phyloP scores from a whole-genome alignment of 2,329 filamentous ascomycete genomes.

The Nemania sp. region DNA sequence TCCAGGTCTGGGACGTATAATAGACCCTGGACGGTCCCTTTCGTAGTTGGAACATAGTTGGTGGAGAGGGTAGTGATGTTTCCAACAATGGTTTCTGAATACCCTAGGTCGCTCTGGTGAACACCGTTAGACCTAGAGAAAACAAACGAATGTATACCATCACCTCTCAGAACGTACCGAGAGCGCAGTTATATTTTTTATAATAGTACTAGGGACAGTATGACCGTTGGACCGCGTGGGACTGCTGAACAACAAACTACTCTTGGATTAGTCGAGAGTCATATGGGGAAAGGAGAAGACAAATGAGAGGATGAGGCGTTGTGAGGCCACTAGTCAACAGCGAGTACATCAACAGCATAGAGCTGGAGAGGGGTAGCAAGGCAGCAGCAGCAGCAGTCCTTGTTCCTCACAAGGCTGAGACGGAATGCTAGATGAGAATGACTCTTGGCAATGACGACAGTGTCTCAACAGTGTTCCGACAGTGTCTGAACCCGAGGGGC shows the following conservation, averaged over 20 bases:
- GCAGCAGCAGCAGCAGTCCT: no score
- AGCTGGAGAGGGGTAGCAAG: neutral
- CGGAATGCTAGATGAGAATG: neutral
- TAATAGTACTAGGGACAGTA: constrained; percentile 56
- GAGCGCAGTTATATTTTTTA: constrained; percentile 59
- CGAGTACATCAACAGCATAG: neutral
- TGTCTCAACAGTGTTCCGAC: constrained; percentile 1
- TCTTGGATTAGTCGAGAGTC: constrained; percentile 23
- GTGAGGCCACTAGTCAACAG: neutral
- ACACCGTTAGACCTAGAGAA: constrained; percentile 25
- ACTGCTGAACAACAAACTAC: constrained; percentile 63
- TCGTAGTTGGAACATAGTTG: constrained; percentile 61
- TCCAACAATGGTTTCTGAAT: constrained; percentile 52
- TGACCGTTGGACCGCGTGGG: constrained; percentile 56
- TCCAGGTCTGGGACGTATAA: constrained; percentile 80
- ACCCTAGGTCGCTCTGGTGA: constrained; percentile 50
- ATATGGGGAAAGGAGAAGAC: neutral
- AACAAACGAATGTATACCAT: constrained; percentile 12
- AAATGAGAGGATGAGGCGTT: neutral
- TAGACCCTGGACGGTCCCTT: constrained; percentile 72
- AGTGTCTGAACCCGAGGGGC: neutral
- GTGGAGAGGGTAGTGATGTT: constrained; percentile 78
- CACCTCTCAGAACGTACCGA: constrained; percentile 50
- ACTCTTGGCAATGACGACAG: constrained; percentile 21
- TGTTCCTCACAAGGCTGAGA: constrained; percentile 5